A percentile compares a stretch with the other conserved stretches of the same genome.
These are phyloP conservation scores for Medakamo hakoo DNA, from an alignment of 139 green algal genomes.

Conservation along the genomic window DNA sequence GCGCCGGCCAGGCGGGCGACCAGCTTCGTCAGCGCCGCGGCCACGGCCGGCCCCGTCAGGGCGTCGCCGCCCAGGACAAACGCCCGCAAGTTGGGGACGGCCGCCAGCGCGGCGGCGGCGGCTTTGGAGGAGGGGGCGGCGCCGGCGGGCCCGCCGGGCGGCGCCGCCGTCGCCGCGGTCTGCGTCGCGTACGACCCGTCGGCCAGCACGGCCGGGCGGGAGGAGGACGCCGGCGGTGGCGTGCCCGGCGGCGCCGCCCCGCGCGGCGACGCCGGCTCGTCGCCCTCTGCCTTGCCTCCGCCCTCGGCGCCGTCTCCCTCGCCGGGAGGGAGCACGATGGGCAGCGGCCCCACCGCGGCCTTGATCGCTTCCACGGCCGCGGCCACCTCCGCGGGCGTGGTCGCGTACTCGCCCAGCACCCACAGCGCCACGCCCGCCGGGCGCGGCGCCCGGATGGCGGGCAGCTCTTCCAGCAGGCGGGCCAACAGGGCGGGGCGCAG, in stretches of 20 bases:
- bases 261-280: conserved; percentile 16
- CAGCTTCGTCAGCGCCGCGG: conserved; percentile 77
- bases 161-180: conserved; percentile 22
- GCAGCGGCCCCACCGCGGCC: conserved; percentile 49
- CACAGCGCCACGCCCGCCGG: conserved; percentile 79
- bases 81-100: conserved; percentile 36
- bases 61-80: conserved; percentile 78
- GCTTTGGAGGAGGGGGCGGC: background rate
- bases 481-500: conserved; percentile 70
- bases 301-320: too few species aligned
- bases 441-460: conserved; percentile 56
- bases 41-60: conserved; percentile 75
- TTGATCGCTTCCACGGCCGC: conserved; percentile 61
- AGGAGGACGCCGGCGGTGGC: conserved; percentile 9
- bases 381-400: conserved; percentile 43
- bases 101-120: conserved; percentile 11
- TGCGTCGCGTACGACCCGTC: conserved; percentile 96
- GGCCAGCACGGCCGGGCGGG: conserved; percentile 77
- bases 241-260: conserved; percentile 8
- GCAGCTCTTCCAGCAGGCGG: conserved; percentile 76
- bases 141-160: too few species aligned
- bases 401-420: conserved; percentile 88
- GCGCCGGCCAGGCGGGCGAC: conserved; percentile 50
- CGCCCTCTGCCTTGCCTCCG: too few species aligned
- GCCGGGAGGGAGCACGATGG: conserved; percentile 44